Base-by-base conservation (phyloP, 2,329 filamentous ascomycete genomes). In the Clonostachys solani region DNA sequence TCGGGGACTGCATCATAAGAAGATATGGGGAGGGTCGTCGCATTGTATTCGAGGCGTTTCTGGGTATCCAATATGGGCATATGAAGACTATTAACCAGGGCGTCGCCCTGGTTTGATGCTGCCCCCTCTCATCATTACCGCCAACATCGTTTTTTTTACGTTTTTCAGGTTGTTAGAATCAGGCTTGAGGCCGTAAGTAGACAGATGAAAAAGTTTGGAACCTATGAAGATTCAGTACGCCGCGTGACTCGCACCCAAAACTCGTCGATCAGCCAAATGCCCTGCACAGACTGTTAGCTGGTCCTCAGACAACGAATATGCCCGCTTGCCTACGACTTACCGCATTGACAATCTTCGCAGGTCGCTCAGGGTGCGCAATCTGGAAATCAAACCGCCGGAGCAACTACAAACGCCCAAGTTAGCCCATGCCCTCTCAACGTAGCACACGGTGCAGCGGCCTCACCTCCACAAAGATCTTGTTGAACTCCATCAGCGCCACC, bases 401-500 rank as follows among this genome's bases (percentile, higher is more conserved):
- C 12, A 55, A 47, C 53, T 55, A 29, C 15, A 17, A 17, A 15
- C 15, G 19, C 5, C 5, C 15, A 17, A 4, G 8, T 38, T 16
- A 6, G 45, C n/a, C 23, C 42, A 13, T 15, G 16, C 10, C 29
- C 13, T 23, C 23, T 16, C 17, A 13, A 5, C 18, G n/a, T n/a
- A 37, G 15, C 23, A 43, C 19, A 29, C 3, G 4, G 2, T 33
- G 34, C 9, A 35, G 13, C 40, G 8, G 19, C 2, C 63, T 51
- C 54, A 72, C 70, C 65, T 72, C 67, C 33, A 71, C 62, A 46
- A 71, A 58, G 4, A 66, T 54, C 54, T 74, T 74, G 50, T 69
- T 66, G 40, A 74, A 47, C 56, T 73, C 70, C 53, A 74, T 65
- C 42, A 66, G 56, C 3, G 70, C 70, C 23, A 74, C 66, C 12